Base-by-base conservation (phyloP, 2,329 filamentous ascomycete species). In the Epichloe uncinata region DNA sequence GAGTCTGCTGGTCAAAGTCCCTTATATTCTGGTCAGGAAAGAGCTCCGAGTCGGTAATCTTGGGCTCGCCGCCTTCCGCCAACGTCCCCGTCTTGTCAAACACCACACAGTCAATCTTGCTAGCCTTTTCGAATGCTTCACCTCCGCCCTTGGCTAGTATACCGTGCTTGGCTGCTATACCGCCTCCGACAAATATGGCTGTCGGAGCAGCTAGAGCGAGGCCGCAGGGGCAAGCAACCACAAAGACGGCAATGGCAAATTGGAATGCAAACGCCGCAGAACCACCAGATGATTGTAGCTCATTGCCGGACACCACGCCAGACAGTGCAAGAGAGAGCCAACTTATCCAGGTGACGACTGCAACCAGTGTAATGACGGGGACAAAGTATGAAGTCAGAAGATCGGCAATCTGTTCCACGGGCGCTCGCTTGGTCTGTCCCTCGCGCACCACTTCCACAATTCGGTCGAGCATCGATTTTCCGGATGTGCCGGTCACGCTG, bases 61-160 rank as follows among this genome's bases (percentile, higher is more conserved):
- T 77, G 0, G 86, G 85, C 55, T 87, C 81, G 6, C 84, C 85
- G 4, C 85, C 72, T 57, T 84, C 71, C 0, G 87, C 93, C 51
- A 94, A 69, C 0, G 87, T 94, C 1, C 87, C 87, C 0, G 87
- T 94, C 72, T 94, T 93, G 73, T 94, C 87, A 61, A 94, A 93
- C 1, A 93, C 84, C 38, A 93, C 81, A 48, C 82, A 84, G 62
- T 88, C 81, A 42, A 90, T 74, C 11, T 77, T 78, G 61, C 85
- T 89, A 4, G 87, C 87, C 67, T 88, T 87, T 63, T 91, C 85
- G 61, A 93, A 91, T 0, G 87, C 87, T 61, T 90, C 85, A 35
- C 87, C 87, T 20, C 87, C 87, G 20, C 87, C 87, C 65, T 89
- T 88, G 57, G 85, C 87, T 1, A 94, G 72, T 49, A 94, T 88